Conservation (phyloP, 805 yeast species). For the Candida orba region DNA sequence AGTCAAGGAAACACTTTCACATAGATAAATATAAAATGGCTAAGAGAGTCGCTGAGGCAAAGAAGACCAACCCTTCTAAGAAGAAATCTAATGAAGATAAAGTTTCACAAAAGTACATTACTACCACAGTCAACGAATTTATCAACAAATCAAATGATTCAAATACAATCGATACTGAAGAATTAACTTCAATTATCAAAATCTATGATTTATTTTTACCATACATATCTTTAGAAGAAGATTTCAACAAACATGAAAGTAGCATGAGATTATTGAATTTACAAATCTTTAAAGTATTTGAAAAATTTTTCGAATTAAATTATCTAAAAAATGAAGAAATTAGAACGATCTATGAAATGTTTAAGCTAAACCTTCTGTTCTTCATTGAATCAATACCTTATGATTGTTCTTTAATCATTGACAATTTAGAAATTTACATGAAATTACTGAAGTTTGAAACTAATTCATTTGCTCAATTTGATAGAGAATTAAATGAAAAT, state of each 20-base stretch:
- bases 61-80: slow-evolving; percentile 2
- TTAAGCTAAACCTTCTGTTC: slow-evolving; percentile 36
- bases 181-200: slow-evolving; percentile 7
- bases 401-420: slow-evolving; percentile 43
- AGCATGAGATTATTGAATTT: slow-evolving; percentile 16
- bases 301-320: slow-evolving; percentile 13
- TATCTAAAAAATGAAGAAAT: slow-evolving; percentile 46
- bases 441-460: slow-evolving; percentile 53
- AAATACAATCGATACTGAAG: slow-evolving; percentile 4
- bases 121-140: slow-evolving; percentile 6
- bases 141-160: slow-evolving; percentile 3
- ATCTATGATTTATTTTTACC: slow-evolving; percentile 19
- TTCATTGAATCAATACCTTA: slow-evolving; percentile 33
- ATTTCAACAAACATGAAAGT: slow-evolving; percentile 13
- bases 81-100: slow-evolving; percentile 4
- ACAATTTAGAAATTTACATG: slow-evolving; percentile 47
- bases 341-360: slow-evolving; percentile 47
- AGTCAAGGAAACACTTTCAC: background rate
- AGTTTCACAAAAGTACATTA: slow-evolving; percentile 13
- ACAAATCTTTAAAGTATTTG: slow-evolving; percentile 19
- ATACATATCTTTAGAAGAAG: slow-evolving; percentile 15
- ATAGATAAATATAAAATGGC: slow-evolving; percentile 5
- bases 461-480: slow-evolving; percentile 39
- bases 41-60: slow-evolving; percentile 8
- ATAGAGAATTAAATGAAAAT: slow-evolving; percentile 10